phyloP scores from a whole-genome alignment of 768 basidiomycete genomes.

The Naematelia aurantialba region DNA sequence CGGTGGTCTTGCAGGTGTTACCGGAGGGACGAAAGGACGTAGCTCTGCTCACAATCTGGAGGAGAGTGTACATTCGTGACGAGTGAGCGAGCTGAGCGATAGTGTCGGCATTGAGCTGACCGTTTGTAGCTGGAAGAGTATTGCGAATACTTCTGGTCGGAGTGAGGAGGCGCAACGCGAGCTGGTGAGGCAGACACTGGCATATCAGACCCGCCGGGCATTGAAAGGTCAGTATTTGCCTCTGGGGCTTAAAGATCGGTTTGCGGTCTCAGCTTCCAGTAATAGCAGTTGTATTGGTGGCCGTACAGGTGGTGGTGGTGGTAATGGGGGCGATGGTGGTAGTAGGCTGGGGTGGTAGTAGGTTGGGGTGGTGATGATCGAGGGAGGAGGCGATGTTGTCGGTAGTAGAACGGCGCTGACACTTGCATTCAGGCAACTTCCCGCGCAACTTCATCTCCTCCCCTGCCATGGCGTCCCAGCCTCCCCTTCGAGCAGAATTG shows the following conservation, averaged over 20 bases:
- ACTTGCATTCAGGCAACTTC: slow-evolving; percentile 27
- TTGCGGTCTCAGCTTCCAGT: too few species aligned
- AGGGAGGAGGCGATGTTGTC: too few species aligned
- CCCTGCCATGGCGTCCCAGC: slow-evolving; percentile 30
- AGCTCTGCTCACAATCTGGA: slow-evolving; percentile 75
- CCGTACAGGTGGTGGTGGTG: too few species aligned
- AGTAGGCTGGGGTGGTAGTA: too few species aligned
- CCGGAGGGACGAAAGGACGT: slow-evolving; percentile 67
- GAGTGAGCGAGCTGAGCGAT: too few species aligned
- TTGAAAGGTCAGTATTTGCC: slow-evolving; percentile 29
- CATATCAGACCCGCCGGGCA: slow-evolving; percentile 62
- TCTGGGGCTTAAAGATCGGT: too few species aligned
- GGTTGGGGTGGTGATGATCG: too few species aligned
- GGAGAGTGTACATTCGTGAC: slow-evolving; percentile 80
- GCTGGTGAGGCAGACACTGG: slow-evolving; percentile 68
- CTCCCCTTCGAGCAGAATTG: slow-evolving; percentile 36
- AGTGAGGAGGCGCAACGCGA: slow-evolving; percentile 72
- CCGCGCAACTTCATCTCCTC: slow-evolving; percentile 35
- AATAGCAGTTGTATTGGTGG: too few species aligned
- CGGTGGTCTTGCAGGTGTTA: slow-evolving; percentile 55
- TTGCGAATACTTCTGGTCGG: slow-evolving; percentile 69
- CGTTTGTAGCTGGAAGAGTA: slow-evolving; percentile 67
- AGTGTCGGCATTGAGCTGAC: too few species aligned
- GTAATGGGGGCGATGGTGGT: too few species aligned
- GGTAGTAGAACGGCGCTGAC: too few species aligned